Evolutionary conservation across 768 basidiomycete genomes (phyloP).

Genomic region (Pilatotrama ljubarskyi): DNA sequence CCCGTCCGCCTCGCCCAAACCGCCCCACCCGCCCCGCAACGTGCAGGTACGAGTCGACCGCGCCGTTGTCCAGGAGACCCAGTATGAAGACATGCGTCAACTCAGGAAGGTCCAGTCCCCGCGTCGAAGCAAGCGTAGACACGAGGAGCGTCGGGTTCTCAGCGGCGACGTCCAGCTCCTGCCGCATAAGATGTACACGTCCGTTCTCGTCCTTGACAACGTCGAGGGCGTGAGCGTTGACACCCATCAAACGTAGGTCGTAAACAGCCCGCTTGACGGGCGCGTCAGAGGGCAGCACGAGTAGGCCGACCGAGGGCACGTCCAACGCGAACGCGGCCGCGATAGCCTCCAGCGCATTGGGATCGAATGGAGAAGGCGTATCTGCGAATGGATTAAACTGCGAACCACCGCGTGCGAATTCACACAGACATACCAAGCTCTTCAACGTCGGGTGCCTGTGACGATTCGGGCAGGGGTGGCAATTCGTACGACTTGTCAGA

Average conservation of each 20-base stretch:
- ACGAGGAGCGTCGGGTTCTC: conserved; percentile 67
- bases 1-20: conserved; percentile 65
- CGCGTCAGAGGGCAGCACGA: conserved; percentile 65
- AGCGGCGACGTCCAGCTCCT: conserved; percentile 32
- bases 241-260: conserved; percentile 64
- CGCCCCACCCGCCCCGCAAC: conserved; percentile 76
- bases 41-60: conserved; percentile 66
- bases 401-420: not conserved
- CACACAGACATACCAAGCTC: not conserved
- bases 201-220: conserved; percentile 46
- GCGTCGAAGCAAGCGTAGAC: conserved; percentile 64
- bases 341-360: conserved; percentile 62
- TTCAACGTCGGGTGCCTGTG: conserved; percentile 8
- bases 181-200: conserved; percentile 43
- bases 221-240: conserved; percentile 66
- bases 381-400: not conserved
- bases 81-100: conserved; percentile 76
- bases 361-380: conserved; percentile 55
- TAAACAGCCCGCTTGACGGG: conserved; percentile 62
- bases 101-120: conserved; percentile 71
- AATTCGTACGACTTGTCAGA: conserved; percentile 6
- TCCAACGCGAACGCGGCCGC: conserved; percentile 72
- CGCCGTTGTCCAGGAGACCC: conserved; percentile 54
- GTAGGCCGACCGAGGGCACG: conserved; percentile 63
- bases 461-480: not conserved